phyloP scores from a whole-genome alignment of 768 basidiomycete species.

The Pulveroboletus ravenelii region DNA sequence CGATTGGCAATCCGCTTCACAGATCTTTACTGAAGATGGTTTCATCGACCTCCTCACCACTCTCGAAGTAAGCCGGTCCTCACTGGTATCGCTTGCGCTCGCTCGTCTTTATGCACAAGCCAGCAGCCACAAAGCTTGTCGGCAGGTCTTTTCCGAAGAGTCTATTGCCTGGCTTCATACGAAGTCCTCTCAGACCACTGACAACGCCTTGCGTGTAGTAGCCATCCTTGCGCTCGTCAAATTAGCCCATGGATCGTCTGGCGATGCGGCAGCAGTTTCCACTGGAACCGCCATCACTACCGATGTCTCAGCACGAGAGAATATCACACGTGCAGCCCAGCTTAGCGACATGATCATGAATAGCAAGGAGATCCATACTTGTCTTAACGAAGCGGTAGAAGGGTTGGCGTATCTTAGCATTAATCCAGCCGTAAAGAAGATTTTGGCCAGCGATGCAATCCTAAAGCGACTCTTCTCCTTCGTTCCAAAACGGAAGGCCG shows the following conservation, averaged over 20 bases:
- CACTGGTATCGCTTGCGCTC: constrained; percentile 50
- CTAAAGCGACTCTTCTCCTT: constrained; percentile 54
- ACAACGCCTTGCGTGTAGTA: constrained; percentile 49
- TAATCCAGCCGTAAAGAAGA: constrained; percentile 58
- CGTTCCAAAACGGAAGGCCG: constrained; percentile 46
- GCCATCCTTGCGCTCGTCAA: constrained; percentile 78
- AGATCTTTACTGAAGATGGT: constrained; percentile 61
- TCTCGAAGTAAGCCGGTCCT: constrained; percentile 56
- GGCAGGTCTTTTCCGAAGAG: constrained; percentile 54
- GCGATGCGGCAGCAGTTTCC: constrained; percentile 35
- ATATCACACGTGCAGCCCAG: constrained; percentile 45
- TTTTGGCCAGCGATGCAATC: constrained; percentile 53
- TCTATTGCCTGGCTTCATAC: constrained; percentile 63
- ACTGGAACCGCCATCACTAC: constrained; percentile 9
- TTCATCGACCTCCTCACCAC: constrained; percentile 57
- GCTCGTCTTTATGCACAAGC: constrained; percentile 76
- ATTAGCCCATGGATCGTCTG: constrained; percentile 52
- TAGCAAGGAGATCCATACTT: constrained; percentile 33
- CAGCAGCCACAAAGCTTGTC: constrained; percentile 67
- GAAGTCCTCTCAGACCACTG: constrained; percentile 45
- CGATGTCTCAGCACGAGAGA: constrained; percentile 19
- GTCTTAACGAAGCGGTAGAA: constrained; percentile 67
- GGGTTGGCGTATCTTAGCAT: constrained; percentile 80
- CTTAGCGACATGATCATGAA: constrained; percentile 55
- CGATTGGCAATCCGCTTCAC: constrained; percentile 62